A percentile compares a stretch with the other conserved stretches of the same genome.
These are phyloP conservation scores for Erysiphe pisi DNA, from an alignment of 2,329 filamentous ascomycete species.

Conservation along the genomic window DNA sequence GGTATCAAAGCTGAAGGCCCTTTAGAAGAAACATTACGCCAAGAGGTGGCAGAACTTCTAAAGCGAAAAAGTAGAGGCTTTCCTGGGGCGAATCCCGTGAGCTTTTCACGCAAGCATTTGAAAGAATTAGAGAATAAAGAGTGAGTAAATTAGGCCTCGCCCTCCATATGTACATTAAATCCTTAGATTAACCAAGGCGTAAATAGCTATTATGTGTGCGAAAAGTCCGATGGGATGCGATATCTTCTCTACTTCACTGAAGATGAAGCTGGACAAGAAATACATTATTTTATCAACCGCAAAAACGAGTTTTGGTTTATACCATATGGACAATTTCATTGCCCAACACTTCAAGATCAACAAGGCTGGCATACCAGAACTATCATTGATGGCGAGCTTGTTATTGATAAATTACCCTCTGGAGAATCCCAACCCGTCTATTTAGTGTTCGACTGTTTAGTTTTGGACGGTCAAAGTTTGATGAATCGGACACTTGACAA, in stretches of 20 bases:
- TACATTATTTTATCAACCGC: conserved; percentile 89
- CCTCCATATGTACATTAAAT: background rate
- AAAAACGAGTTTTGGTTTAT: conserved; percentile 96
- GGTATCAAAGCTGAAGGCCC: conserved; percentile 56
- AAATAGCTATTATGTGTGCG: conserved; percentile 80
- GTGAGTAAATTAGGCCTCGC: conserved; percentile 39
- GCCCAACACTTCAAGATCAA: conserved; percentile 59
- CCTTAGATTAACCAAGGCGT: conserved; percentile 28
- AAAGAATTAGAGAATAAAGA: conserved; percentile 71
- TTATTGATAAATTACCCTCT: conserved; percentile 64
- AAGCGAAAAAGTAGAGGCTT: conserved; percentile 58
- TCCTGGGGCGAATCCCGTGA: conserved; percentile 88
- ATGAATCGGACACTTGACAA: conserved; percentile 78
- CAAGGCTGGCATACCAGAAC: conserved; percentile 66
- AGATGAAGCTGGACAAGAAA: conserved; percentile 52
- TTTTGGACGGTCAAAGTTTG: conserved; percentile 63
- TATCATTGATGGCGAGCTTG: conserved; percentile 84
- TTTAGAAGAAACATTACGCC: conserved; percentile 52
- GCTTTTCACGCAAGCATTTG: conserved; percentile 72
- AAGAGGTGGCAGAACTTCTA: conserved; percentile 66
- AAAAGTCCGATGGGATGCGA: conserved; percentile 93
- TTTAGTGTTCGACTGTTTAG: conserved; percentile 86
- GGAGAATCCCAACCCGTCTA: conserved; percentile 64
- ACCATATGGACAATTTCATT: conserved; percentile 58
- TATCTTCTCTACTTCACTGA: conserved; percentile 84